Conservation (phyloP, 2,329 filamentous ascomycete genomes). For the Penicillium janthinellum region DNA sequence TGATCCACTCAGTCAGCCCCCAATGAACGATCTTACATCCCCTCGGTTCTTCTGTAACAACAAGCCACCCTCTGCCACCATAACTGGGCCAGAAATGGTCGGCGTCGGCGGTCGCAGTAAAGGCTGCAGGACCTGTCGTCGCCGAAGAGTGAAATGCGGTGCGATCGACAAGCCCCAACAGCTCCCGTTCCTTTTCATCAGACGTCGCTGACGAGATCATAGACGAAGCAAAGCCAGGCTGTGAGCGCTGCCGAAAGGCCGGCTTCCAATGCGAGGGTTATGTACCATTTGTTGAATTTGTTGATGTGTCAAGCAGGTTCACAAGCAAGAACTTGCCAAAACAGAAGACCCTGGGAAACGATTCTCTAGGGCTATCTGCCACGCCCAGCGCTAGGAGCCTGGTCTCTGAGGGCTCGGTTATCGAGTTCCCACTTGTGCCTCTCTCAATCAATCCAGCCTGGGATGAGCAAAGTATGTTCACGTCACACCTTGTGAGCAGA, state of each 20-base stretch:
- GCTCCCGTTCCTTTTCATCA: background rate
- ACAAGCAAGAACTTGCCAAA: background rate
- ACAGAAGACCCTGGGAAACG: background rate
- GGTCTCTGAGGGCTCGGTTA: background rate
- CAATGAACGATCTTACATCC: background rate
- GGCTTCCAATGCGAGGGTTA: conserved; percentile 18
- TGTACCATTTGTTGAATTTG: conserved; percentile 12
- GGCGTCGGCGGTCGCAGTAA: conserved; percentile 19
- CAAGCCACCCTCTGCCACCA: background rate
- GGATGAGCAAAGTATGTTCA: conserved; percentile 15
- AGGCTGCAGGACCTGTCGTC: conserved; percentile 22
- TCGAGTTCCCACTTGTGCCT: background rate
- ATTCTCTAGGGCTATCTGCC: background rate
- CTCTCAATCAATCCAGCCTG: conserved; percentile 8
- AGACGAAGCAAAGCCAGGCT: conserved; percentile 20
- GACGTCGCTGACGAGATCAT: background rate
- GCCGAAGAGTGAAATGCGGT: conserved; percentile 22
- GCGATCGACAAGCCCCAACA: background rate
- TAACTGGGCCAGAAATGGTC: conserved; percentile 6
- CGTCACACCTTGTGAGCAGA: conserved; percentile 7
- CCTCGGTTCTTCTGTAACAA: background rate
- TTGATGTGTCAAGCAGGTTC: conserved; percentile 7
- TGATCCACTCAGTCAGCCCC: background rate
- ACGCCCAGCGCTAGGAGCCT: background rate
- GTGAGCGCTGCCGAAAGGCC: conserved; percentile 15